Evolutionary conservation across 2,329 filamentous ascomycete species (phyloP).

Genomic region (Gliomastix tumulicola): DNA sequence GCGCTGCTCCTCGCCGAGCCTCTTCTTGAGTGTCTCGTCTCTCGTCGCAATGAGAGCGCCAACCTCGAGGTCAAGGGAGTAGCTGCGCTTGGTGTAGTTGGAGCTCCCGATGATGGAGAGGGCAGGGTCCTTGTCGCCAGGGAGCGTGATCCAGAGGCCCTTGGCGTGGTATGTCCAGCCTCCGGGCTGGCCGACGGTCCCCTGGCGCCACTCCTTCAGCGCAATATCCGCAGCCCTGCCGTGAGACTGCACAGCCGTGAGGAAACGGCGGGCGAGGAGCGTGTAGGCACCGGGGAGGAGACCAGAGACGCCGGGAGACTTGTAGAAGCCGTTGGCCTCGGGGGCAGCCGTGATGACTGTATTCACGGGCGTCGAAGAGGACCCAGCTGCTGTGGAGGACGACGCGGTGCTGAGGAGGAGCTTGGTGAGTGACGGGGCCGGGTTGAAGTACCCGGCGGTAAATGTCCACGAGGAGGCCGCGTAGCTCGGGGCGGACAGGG

Average conservation of each 20-base stretch:
- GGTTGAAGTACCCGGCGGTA: slow-evolving; percentile 98
- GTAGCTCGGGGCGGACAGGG: slow-evolving; percentile 57
- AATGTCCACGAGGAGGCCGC: slow-evolving; percentile 81
- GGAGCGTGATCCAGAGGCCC: slow-evolving; percentile 81
- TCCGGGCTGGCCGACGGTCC: slow-evolving; percentile 69
- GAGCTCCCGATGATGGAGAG: slow-evolving; percentile 84
- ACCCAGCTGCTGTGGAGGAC: too few relatives aligned
- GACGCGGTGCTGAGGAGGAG: slow-evolving; percentile 69
- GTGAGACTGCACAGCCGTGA: slow-evolving; percentile 47
- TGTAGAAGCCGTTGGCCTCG: slow-evolving; percentile 92
- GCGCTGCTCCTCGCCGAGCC: slow-evolving; percentile 71
- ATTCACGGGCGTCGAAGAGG: slow-evolving; percentile 44
- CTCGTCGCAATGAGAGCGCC: slow-evolving; percentile 80
- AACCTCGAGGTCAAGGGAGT: slow-evolving; percentile 84
- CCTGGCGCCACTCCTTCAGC: slow-evolving; percentile 82
- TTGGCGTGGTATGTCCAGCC: slow-evolving; percentile 99
- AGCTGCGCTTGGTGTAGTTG: slow-evolving; percentile 93
- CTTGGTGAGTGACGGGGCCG: slow-evolving; percentile 73
- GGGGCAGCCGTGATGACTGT: slow-evolving; percentile 90
- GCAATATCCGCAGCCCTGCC: slow-evolving; percentile 51
- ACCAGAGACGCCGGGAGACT: slow-evolving; percentile 78
- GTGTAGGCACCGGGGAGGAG: slow-evolving; percentile 91
- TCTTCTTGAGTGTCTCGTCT: slow-evolving; percentile 62
- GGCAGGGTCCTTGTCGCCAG: slow-evolving; percentile 57
- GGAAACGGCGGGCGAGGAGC: slow-evolving; percentile 74